Evolutionary conservation across 2,329 filamentous ascomycete species (phyloP), one percentile per base, ranked within the genome.

Genomic region (Didymella segeticola): DNA sequence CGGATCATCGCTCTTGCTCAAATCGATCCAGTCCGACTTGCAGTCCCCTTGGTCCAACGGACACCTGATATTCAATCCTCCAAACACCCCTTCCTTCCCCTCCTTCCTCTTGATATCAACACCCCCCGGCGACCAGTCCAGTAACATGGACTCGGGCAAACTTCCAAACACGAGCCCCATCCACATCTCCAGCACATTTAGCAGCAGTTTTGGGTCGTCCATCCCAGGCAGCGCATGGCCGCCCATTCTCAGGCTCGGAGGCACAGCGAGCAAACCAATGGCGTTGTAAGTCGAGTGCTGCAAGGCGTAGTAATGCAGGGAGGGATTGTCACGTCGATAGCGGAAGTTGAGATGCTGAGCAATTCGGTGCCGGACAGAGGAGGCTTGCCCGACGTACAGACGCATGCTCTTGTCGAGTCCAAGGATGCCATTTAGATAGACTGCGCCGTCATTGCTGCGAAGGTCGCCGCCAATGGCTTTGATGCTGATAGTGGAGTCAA

Each of bases 171-270:
- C 39, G n/a, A 74, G 56, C 51, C 62, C 60, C 56, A 68, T 69
- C 69, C 71, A 74, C 69, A 72, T 72, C 43, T 75, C 72, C 14
- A 74, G 36, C 5, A 75, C 36, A 50, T 74, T 74, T 10, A 73
- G 34, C 2, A 73, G 17, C 3, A 74, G 29, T 2, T 51, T 61
- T 4, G 62, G 62, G 20, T 57, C 56, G 10, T 72, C 70, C 64
- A 69, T 69, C 0, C 68, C 68, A 0, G 60, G 61, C 5, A 67
- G 36, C 6, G 36, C 31, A 9, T 60, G 55, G 19, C 57, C 58
- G 7, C 43, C 58, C 47, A 48, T 57, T 10, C 37, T 41, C 3
- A 42, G 42, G 1, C 47, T 39, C 0, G 68, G 68, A 0, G 70
- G 29, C 1, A 49, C 36, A 2, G 66, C 66, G 1, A 74, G 47